Percentiles rank a stretch among this genome's conserved stretches.
These are phyloP conservation scores for Gaeumannomyces sp. DNA, from an alignment of 2,329 filamentous ascomycete species.

Conservation along the genomic window DNA sequence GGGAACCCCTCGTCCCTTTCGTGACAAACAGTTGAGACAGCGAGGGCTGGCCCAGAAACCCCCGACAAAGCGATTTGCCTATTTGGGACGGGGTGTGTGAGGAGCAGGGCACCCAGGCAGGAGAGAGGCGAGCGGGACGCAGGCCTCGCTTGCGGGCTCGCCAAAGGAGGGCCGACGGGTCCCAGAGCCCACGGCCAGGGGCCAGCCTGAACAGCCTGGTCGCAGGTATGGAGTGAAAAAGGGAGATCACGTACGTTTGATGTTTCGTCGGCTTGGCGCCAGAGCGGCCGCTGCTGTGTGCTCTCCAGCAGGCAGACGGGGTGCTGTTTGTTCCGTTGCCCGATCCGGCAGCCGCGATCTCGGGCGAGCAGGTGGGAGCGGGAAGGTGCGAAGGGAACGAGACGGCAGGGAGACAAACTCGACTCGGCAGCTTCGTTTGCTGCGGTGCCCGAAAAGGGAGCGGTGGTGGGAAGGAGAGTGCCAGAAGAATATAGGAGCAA, in stretches of 20 bases:
- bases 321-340: neutral
- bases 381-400: slow-evolving; percentile 3
- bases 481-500: too few relatives aligned
- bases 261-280: slow-evolving; percentile 33
- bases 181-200: slow-evolving; percentile 17
- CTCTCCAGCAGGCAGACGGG: too few relatives aligned
- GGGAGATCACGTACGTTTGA: slow-evolving; percentile 34
- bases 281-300: too few relatives aligned
- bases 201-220: slow-evolving; percentile 25
- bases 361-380: too few relatives aligned
- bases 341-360: neutral
- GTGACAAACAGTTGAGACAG: slow-evolving; percentile 9
- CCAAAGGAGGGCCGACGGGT: neutral
- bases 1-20: slow-evolving; percentile 1
- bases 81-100: slow-evolving; percentile 2
- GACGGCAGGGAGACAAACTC: slow-evolving; percentile 4
- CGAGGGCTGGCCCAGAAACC: slow-evolving; percentile 3
- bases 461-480: too few relatives aligned
- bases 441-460: too few relatives aligned
- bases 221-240: slow-evolving; percentile 25
- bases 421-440: slow-evolving; percentile 4
- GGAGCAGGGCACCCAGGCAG: neutral
- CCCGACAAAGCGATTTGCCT: slow-evolving; percentile 8
- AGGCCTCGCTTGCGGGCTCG: neutral
- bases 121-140: neutral